Conservation (phyloP, 495 filamentous ascomycete genomes). For the Podospora pseudopauciseta region DNA sequence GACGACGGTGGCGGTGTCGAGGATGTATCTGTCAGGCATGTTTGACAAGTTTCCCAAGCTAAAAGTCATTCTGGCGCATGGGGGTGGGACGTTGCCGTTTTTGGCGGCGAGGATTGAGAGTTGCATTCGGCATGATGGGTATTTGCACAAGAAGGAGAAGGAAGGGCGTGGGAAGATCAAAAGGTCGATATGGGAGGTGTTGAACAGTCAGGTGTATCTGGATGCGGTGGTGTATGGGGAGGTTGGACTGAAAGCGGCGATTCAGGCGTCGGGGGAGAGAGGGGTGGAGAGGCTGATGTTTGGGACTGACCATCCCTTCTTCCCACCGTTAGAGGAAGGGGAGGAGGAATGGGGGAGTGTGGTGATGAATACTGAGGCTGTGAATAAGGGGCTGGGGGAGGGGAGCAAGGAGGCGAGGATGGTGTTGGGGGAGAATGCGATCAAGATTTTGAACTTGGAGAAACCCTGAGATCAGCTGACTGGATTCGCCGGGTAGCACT, state of each 20-base stretch:
- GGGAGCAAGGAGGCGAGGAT: conserved; percentile 46
- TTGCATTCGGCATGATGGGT: conserved; percentile 78
- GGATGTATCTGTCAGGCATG: conserved; percentile 81
- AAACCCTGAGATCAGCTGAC: too few relatives aligned
- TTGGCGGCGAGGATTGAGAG: conserved; percentile 85
- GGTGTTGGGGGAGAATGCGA: conserved; percentile 69
- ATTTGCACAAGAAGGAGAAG: conserved; percentile 54
- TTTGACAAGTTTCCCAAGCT: conserved; percentile 75
- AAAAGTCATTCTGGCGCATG: conserved; percentile 77
- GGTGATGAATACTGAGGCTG: conserved; percentile 68
- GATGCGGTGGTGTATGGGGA: conserved; percentile 83
- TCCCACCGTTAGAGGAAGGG: conserved; percentile 62
- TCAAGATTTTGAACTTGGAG: conserved; percentile 49
- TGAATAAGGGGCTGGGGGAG: conserved; percentile 55
- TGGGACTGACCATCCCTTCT: conserved; percentile 94
- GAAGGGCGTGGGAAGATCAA: conserved; percentile 30
- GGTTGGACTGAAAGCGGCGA: conserved; percentile 70
- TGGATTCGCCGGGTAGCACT: too few relatives aligned
- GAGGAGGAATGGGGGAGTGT: conserved; percentile 80
- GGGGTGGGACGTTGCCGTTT: conserved; percentile 84
- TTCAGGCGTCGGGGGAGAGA: conserved; percentile 58
- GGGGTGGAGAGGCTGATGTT: conserved; percentile 71
- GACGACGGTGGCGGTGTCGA: conserved; percentile 84
- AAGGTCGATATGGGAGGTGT: conserved; percentile 71
- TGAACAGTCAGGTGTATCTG: conserved; percentile 82